Evolutionary conservation across 371 early-diverging fungal genomes (phyloP), one percentile per base, ranked within the genome.

Genomic region (Rhizopus stolonifer): DNA sequence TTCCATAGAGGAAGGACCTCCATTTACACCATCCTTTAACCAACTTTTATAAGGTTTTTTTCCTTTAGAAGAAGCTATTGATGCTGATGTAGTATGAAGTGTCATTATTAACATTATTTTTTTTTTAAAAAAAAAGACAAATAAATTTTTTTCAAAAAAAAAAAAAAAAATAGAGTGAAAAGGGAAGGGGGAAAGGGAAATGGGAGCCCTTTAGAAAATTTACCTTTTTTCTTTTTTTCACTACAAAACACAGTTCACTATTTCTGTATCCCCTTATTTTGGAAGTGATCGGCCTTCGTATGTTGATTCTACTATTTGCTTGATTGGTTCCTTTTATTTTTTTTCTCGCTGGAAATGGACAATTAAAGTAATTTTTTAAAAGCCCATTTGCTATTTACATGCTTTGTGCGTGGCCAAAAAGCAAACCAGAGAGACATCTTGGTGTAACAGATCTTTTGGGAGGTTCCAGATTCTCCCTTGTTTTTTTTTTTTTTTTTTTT

Each of bases 41-140:
- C 76, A 75, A 29, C 72, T 71, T 29, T 75, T 75, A 42, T 75
- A 75, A n/a, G 76, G 72, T 34, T 75, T 75, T 33, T 75, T 75
- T 34, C 69, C 61, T 56, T 69, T 70, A 6, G 65, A 31, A 17
- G n/a, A n/a, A n/a, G n/a, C 54, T 10, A 10, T 52, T 17, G 69
- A 45, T 36, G 56, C 45, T 19, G 60, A 38, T 2, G 44, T 54
- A 19, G 38, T 46, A 50, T 46, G 53, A 19, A 53, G 60, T 39
- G 67, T 48, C 62, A 69, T 64, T 65, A 65, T 65, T 22, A 64
- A 50, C 69, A 68, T 65, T 52, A 33, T 36, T 23, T 34, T 45
- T 39, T 40, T 40, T 39, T 25, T 51, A 54, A 43, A 52, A 42
- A 52, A 46, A 48, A 21, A 43, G 47, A 54, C 24, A 38, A 38